Percentiles rank a stretch among this genome's conserved stretches.
These are phyloP conservation scores for Bisporella sp. DNA, from an alignment of 2,329 filamentous ascomycete genomes.

Conservation along the genomic window DNA sequence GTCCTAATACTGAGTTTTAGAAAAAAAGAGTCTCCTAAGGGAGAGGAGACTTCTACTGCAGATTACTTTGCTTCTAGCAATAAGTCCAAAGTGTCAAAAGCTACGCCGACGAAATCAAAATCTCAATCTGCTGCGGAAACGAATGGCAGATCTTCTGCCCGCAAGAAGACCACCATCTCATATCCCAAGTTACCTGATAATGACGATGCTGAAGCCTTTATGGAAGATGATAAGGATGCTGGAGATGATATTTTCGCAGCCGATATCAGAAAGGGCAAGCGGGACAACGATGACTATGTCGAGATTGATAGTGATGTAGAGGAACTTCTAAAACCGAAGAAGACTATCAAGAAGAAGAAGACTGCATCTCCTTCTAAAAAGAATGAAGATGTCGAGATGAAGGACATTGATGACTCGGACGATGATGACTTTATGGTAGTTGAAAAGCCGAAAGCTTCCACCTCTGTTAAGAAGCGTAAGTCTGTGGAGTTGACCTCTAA, in stretches of 20 bases:
- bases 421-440: slow-evolving; percentile 36
- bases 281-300: slow-evolving; percentile 67
- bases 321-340: slow-evolving; percentile 51
- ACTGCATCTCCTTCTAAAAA: slow-evolving; percentile 27
- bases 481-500: slow-evolving; percentile 47
- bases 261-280: slow-evolving; percentile 59
- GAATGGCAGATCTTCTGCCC: slow-evolving; percentile 20
- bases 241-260: slow-evolving; percentile 83
- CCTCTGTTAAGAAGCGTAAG: slow-evolving; percentile 50
- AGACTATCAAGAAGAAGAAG: slow-evolving; percentile 27
- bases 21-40: slow-evolving; percentile 25
- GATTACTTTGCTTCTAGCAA: slow-evolving; percentile 29
- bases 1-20: slow-evolving; percentile 6
- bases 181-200: slow-evolving; percentile 31
- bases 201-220: slow-evolving; percentile 45
- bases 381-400: slow-evolving; percentile 40
- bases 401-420: slow-evolving; percentile 29
- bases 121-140: slow-evolving; percentile 11
- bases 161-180: slow-evolving; percentile 18
- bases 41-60: slow-evolving; percentile 25
- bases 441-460: slow-evolving; percentile 18
- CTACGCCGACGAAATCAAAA: slow-evolving; percentile 18
- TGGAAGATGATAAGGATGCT: slow-evolving; percentile 62
- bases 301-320: slow-evolving; percentile 66
- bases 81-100: slow-evolving; percentile 18